A percentile compares a stretch with the other conserved stretches of the same genome.
phyloP scores from a whole-genome alignment of 2,329 filamentous ascomycete genomes.

The Fusarium robinianum region DNA sequence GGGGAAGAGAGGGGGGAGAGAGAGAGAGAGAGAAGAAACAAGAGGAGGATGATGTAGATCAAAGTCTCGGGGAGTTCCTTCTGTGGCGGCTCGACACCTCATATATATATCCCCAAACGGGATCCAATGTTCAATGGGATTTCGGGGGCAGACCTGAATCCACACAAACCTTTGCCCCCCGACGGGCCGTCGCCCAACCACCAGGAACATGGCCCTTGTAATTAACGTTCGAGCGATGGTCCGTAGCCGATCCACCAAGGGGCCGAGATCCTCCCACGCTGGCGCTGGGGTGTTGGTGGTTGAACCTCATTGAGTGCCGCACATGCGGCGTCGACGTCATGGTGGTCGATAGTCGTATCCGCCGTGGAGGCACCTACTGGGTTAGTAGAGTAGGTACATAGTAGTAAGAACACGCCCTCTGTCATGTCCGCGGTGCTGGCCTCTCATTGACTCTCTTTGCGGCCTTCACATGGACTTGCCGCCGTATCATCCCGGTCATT shows the following conservation, averaged over 20 bases:
- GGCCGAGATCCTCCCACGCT: slow-evolving; percentile 31
- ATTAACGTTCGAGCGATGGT: slow-evolving; percentile 36
- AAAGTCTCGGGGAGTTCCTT: slow-evolving; percentile 30
- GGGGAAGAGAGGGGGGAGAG: slow-evolving; percentile 1
- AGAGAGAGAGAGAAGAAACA: slow-evolving; percentile 1
- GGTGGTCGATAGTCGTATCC: slow-evolving; percentile 27
- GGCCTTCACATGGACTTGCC: slow-evolving; percentile 20
- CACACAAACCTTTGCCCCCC: too few species aligned
- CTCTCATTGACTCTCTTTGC: slow-evolving; percentile 27
- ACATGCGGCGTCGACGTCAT: slow-evolving; percentile 36
- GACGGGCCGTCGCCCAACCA: slow-evolving; percentile 34
- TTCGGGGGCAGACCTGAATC: too few species aligned
- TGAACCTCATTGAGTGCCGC: slow-evolving; percentile 33
- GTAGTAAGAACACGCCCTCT: too few species aligned
- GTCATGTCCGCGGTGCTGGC: slow-evolving; percentile 26
- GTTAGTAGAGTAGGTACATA: too few species aligned
- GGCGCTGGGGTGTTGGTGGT: slow-evolving; percentile 27
- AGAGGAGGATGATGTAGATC: slow-evolving; percentile 11
- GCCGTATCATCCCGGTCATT: slow-evolving; percentile 21
- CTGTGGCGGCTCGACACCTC: too few species aligned
- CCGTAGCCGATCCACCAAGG: slow-evolving; percentile 29
- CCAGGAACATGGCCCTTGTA: slow-evolving; percentile 13
- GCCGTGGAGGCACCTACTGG: too few species aligned
- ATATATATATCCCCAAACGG: too few species aligned
- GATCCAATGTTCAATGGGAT: too few species aligned